Evolutionary conservation across 164 flowering plant species (phyloP).

Genomic region (Paratinospora sagittata): DNA sequence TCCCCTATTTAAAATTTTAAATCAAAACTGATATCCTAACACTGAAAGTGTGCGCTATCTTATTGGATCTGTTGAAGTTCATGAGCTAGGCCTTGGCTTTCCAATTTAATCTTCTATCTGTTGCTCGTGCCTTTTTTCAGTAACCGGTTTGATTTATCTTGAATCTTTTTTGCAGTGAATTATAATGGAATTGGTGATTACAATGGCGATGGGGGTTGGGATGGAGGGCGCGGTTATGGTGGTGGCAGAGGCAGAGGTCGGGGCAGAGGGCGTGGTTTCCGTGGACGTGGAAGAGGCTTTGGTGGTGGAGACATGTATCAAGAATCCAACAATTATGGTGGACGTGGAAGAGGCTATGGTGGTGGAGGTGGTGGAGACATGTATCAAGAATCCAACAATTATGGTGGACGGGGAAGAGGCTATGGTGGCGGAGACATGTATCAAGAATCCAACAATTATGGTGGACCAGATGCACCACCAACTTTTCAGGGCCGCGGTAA

Average conservation of each 20-base stretch:
- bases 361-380: too few species aligned
- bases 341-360: too few species aligned
- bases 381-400: too few species aligned
- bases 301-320: neutral
- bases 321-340: slow-evolving; percentile 5
- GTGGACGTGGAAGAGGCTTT: slow-evolving; percentile 40
- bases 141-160: neutral
- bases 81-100: neutral
- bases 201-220: slow-evolving; percentile 38
- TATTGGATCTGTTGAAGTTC: neutral
- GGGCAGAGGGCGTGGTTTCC: slow-evolving; percentile 38
- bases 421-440: slow-evolving; percentile 36
- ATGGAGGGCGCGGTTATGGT: slow-evolving; percentile 39
- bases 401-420: too few species aligned
- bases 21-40: too few species aligned
- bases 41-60: too few species aligned
- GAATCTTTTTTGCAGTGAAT: neutral
- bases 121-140: neutral
- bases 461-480: slow-evolving; percentile 29
- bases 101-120: neutral
- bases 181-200: slow-evolving; percentile 23
- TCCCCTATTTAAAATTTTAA: too few species aligned
- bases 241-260: slow-evolving; percentile 45
- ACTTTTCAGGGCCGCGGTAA: slow-evolving; percentile 36
- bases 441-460: slow-evolving; percentile 34